Evolutionary conservation across 2,329 filamentous ascomycete species (phyloP), one percentile per base, ranked within the genome.

Genomic region (Seiridium unicorne): DNA sequence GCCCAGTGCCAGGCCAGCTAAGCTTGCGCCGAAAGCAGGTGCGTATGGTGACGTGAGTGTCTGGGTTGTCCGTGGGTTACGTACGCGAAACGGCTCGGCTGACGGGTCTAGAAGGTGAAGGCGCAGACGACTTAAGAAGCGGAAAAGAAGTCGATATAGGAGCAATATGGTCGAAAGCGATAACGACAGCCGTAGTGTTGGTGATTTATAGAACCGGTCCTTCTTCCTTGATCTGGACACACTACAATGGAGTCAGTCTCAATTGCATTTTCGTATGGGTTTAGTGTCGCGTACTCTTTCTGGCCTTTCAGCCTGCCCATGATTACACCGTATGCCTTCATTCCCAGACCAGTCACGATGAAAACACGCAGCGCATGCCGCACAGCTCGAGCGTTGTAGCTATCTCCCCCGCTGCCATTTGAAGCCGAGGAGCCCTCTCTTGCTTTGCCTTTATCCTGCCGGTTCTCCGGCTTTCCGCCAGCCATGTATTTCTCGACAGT

Each of bases 141-240:
- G 91, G 77, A 94, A 92, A 34, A 98, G 86, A 1, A 97, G 81
- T 36, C 95, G 88, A 73, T 99, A 95, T 62, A 96, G 86, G 48
- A 98, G 86, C 26, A 98, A 83, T 64, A 97, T 92, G 3, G 91
- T 84, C 13, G 93, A 93, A 11, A 97, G 82, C 0, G 92, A 95
- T 7, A 93, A 80, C 0, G 93, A 94, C 8, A 97, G 81, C 59
- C 93, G 86, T 55, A 95, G 79, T 32, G 90, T 89, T 0, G 88
- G 81, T 0, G 89, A 92, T 63, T 83, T 85, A 76, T 85, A 82
- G 13, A 87, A 76, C 0, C 84, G 80, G 47, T 82, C 76, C 66
- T 83, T 85, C 66, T 81, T 73, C 59, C 70, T 59, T 36, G 35
- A 34, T 13, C 31, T 18, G n/a, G 49, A 36, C 49, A 53, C 13